phyloP scores from a whole-genome alignment of 805 yeast genomes.

The Cyberlindnera americana region DNA sequence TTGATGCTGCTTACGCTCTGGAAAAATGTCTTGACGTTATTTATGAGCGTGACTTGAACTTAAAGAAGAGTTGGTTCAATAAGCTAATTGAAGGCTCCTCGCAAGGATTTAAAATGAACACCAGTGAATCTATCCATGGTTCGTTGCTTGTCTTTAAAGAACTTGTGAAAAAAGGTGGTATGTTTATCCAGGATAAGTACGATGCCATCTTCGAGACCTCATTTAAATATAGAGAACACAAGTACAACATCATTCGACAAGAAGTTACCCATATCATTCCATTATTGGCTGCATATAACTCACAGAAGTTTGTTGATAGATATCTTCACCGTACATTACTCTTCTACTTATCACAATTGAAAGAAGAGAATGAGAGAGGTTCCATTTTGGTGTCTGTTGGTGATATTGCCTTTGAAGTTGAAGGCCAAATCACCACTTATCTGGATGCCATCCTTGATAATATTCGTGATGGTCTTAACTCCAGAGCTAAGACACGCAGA shows the following conservation, averaged over 20 bases:
- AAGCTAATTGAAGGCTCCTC: slow-evolving; percentile 67
- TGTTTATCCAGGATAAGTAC: slow-evolving; percentile 65
- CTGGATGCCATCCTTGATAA: slow-evolving; percentile 83
- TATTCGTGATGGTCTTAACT: slow-evolving; percentile 70
- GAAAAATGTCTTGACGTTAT: slow-evolving; percentile 76
- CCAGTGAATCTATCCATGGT: slow-evolving; percentile 81
- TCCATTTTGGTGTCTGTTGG: slow-evolving; percentile 81
- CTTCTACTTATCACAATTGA: slow-evolving; percentile 73
- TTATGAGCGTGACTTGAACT: slow-evolving; percentile 67
- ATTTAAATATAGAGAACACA: slow-evolving; percentile 72
- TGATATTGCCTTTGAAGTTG: slow-evolving; percentile 69
- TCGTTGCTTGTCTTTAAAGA: slow-evolving; percentile 80
- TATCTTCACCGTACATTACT: slow-evolving; percentile 77
- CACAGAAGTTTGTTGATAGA: slow-evolving; percentile 69
- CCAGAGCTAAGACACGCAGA: slow-evolving; percentile 49
- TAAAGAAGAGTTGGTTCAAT: slow-evolving; percentile 73
- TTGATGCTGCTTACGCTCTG: slow-evolving; percentile 80
- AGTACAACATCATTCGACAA: slow-evolving; percentile 67
- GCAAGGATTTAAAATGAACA: slow-evolving; percentile 47
- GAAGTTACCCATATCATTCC: slow-evolving; percentile 87
- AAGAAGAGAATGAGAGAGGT: slow-evolving; percentile 71
- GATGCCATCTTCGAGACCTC: slow-evolving; percentile 76
- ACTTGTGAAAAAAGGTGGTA: slow-evolving; percentile 66
- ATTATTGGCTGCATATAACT: slow-evolving; percentile 72
- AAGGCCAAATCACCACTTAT: slow-evolving; percentile 81